phyloP scores from a whole-genome alignment of 768 basidiomycete species.

The Russula virescens region DNA sequence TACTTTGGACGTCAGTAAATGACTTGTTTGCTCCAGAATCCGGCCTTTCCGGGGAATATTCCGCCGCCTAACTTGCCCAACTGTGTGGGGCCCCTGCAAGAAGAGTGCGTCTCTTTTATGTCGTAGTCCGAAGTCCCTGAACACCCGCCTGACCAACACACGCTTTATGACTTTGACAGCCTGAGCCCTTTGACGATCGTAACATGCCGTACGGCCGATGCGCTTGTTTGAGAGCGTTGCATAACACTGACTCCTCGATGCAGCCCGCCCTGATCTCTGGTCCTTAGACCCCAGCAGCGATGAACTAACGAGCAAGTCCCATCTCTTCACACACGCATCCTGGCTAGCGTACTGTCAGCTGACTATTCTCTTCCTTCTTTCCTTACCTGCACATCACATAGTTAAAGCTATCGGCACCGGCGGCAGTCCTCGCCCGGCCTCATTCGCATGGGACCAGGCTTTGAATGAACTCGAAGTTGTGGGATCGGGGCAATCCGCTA shows the following conservation, averaged over 20 bases:
- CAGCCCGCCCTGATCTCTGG: constrained; percentile 9
- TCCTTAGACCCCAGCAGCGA: neutral
- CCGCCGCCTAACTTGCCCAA: neutral
- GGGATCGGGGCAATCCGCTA: no score
- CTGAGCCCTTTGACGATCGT: neutral
- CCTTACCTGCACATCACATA: neutral
- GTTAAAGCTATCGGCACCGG: neutral
- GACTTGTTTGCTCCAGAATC: neutral
- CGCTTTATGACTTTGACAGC: neutral
- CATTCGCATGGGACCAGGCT: no score
- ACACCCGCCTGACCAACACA: neutral
- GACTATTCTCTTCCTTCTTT: no score
- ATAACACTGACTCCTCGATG: neutral
- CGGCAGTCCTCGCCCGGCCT: neutral
- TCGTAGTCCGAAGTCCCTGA: neutral
- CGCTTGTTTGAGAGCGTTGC: neutral
- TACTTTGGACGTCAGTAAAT: neutral
- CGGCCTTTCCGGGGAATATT: neutral
- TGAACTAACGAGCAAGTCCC: constrained; percentile 9
- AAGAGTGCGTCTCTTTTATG: neutral
- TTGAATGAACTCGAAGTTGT: no score
- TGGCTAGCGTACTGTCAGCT: neutral
- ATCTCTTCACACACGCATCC: neutral
- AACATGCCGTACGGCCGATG: neutral
- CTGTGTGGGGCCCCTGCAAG: neutral